Percentiles rank a stretch among this genome's conserved stretches.
Conservation (phyloP, 2,329 filamentous ascomycete species). For the Cladosporium velox region DNA sequence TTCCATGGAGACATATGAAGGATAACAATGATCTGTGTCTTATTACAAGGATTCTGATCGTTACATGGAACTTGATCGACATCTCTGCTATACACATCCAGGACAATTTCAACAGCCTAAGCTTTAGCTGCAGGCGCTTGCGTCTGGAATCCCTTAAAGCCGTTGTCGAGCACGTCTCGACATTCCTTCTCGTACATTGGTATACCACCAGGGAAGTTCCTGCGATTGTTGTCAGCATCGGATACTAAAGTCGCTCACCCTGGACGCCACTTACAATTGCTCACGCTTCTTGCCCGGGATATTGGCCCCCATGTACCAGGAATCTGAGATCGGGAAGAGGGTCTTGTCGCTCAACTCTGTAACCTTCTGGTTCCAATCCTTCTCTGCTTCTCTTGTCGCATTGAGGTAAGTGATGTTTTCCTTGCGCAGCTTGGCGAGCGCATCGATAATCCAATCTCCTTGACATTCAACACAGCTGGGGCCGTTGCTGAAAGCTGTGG, state of each 20-base stretch:
- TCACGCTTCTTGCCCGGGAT: constrained; percentile 44
- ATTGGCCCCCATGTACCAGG: constrained; percentile 45
- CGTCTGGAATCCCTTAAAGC: constrained; percentile 31
- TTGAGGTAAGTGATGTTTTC: constrained; percentile 45
- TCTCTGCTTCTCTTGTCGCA: constrained; percentile 44
- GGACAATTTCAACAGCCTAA: background rate
- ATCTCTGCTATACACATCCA: background rate
- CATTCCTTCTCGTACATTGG: constrained; percentile 42
- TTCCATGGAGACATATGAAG: background rate
- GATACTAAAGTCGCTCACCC: background rate
- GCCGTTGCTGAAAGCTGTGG: constrained; percentile 50
- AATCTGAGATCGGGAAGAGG: constrained; percentile 35
- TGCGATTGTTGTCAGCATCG: background rate
- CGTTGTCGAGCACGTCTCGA: constrained; percentile 38
- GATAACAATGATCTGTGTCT: background rate
- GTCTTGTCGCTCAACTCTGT: constrained; percentile 34
- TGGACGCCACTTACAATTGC: constrained; percentile 4
- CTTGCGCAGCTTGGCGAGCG: constrained; percentile 42
- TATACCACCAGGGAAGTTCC: constrained; percentile 44
- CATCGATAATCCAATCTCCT: constrained; percentile 49
- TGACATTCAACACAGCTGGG: constrained; percentile 49
- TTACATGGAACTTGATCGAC: background rate
- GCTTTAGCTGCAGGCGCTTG: constrained; percentile 15
- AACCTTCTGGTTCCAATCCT: constrained; percentile 42
- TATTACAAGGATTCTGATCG: background rate